Evolutionary conservation across 2,329 filamentous ascomycete species (phyloP).

Genomic region (Paraphoma sp.): DNA sequence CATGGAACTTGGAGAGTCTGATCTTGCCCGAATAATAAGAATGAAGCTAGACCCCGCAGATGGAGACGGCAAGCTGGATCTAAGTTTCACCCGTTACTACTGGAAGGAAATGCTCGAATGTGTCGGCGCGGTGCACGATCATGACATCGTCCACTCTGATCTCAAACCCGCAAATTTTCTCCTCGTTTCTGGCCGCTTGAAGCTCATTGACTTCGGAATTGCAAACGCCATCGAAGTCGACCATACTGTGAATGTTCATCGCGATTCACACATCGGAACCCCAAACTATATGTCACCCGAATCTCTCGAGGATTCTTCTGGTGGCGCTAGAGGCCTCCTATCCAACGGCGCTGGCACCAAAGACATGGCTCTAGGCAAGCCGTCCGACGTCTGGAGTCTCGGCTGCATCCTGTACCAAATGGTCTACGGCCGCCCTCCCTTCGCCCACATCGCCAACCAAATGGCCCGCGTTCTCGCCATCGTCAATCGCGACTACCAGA

Average conservation of each 20-base stretch:
- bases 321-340: constrained; percentile 53
- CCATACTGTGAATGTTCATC: constrained; percentile 95
- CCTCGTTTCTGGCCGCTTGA: constrained; percentile 85
- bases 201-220: constrained; percentile 98
- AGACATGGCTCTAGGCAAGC: constrained; percentile 94
- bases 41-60: constrained; percentile 65
- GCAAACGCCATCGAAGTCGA: constrained; percentile 96
- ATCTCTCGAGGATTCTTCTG: constrained; percentile 86
- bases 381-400: constrained; percentile 93
- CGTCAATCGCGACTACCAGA: constrained; percentile 76
- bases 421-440: constrained; percentile 96
- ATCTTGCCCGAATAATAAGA: constrained; percentile 85
- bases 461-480: constrained; percentile 88
- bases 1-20: constrained; percentile 96
- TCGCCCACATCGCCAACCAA: constrained; percentile 87
- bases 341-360: constrained; percentile 58
- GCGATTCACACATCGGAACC: constrained; percentile 92
- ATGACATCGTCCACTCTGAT: constrained; percentile 95
- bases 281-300: constrained; percentile 99
- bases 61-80: constrained; percentile 68
- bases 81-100: constrained; percentile 93
- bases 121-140: constrained; percentile 83
- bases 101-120: constrained; percentile 99
- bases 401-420: constrained; percentile 98
- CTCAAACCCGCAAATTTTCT: constrained; percentile 98